Conservation (phyloP, 352 stramenopile species). For the Pythium folliculosum region DNA sequence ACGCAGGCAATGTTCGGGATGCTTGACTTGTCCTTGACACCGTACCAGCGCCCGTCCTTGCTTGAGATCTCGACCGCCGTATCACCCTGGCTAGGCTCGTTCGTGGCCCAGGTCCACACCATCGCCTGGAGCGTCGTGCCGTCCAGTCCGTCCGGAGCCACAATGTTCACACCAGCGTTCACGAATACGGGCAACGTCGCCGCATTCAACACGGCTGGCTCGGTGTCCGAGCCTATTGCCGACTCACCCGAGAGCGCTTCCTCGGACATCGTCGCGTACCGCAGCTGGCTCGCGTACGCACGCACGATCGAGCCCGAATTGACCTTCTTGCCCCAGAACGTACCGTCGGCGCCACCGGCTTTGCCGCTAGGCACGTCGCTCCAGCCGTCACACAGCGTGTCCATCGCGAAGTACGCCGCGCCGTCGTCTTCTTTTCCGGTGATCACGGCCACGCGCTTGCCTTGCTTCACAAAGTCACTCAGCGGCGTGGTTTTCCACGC, state of each 20-base stretch:
- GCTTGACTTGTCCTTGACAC: constrained; percentile 37
- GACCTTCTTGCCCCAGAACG: constrained; percentile 45
- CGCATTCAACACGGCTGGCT: constrained; percentile 35
- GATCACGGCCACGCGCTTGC: constrained; percentile 59
- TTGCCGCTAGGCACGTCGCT: constrained; percentile 37
- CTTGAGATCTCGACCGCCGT: constrained; percentile 46
- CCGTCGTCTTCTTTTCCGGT: constrained; percentile 48
- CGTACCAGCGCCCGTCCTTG: constrained; percentile 58
- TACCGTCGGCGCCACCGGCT: constrained; percentile 20
- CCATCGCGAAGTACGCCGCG: constrained; percentile 55
- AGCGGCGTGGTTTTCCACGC: constrained; percentile 56
- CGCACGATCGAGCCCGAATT: constrained; percentile 51
- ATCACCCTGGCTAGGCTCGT: constrained; percentile 43
- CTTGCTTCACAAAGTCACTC: constrained; percentile 41
- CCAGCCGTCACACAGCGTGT: constrained; percentile 47
- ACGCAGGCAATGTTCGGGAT: constrained; percentile 62
- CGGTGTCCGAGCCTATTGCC: constrained; percentile 5
- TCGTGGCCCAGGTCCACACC: constrained; percentile 65
- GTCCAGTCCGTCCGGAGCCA: constrained; percentile 61
- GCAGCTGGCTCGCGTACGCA: constrained; percentile 47
- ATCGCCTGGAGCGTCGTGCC: constrained; percentile 47
- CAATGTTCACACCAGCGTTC: constrained; percentile 58
- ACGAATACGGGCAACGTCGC: constrained; percentile 49
- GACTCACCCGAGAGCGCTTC: constrained; percentile 25
- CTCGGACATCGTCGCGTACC: constrained; percentile 57